Conservation (phyloP, 768 basidiomycete genomes). For the Hericium erinaceus region DNA sequence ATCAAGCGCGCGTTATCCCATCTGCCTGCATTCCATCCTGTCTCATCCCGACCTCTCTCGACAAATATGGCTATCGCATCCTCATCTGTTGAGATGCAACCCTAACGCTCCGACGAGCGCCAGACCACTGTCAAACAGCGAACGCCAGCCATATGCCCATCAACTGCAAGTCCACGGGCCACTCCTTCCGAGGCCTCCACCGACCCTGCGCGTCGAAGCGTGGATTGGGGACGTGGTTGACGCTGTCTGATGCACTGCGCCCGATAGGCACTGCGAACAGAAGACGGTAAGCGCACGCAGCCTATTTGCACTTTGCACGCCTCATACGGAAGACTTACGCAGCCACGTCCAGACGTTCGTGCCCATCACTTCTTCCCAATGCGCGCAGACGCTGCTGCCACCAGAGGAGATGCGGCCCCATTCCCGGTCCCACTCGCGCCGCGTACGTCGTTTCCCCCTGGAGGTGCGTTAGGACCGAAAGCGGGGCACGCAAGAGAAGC, state of each 20-base stretch:
- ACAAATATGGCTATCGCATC: too few relatives aligned
- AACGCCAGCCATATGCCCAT: too few relatives aligned
- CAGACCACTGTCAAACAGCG: too few relatives aligned
- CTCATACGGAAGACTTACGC: slow-evolving; percentile 40
- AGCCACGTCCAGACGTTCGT: slow-evolving; percentile 60
- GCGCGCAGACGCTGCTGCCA: slow-evolving; percentile 51
- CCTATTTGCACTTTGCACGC: neutral
- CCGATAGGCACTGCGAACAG: slow-evolving; percentile 37
- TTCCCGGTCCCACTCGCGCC: slow-evolving; percentile 58
- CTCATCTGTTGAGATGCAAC: too few relatives aligned
- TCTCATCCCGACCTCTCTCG: too few relatives aligned
- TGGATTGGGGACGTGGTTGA: slow-evolving; percentile 59
- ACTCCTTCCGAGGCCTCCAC: slow-evolving; percentile 56
- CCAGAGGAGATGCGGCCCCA: slow-evolving; percentile 81
- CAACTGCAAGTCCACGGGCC: slow-evolving; percentile 51
- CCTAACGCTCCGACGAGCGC: too few relatives aligned
- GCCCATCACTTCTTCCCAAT: slow-evolving; percentile 86
- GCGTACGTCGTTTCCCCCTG: slow-evolving; percentile 42
- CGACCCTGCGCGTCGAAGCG: slow-evolving; percentile 63
- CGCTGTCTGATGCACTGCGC: slow-evolving; percentile 44
- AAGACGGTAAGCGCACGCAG: neutral
- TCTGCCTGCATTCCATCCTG: too few relatives aligned
- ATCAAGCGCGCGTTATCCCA: too few relatives aligned
- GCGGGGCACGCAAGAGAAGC: neutral
- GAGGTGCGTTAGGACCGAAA: neutral